Evolutionary conservation across 2,329 filamentous ascomycete genomes (phyloP).

Genomic region (Colletotrichum sansevieriae): DNA sequence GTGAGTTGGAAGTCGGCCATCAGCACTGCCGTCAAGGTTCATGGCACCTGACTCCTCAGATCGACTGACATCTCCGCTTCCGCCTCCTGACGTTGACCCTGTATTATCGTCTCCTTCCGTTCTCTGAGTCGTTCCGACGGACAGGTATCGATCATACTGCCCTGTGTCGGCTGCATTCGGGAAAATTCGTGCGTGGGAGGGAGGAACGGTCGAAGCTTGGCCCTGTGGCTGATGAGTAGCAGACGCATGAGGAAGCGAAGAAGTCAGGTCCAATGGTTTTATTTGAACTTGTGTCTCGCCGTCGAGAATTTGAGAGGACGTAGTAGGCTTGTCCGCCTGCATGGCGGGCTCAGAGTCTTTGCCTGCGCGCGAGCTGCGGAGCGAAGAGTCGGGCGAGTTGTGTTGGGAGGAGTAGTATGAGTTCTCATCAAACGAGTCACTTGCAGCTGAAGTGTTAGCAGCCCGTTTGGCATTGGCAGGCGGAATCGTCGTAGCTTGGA

Average conservation of each 20-base stretch:
- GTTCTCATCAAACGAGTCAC: constrained; percentile 91
- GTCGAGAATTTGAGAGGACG: constrained; percentile 35
- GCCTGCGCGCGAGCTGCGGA: constrained; percentile 62
- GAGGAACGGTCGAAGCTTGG: constrained; percentile 33
- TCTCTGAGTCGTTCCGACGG: constrained; percentile 39
- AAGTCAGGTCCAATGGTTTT: constrained; percentile 24
- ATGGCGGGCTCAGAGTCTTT: constrained; percentile 56
- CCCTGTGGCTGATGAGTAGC: constrained; percentile 43
- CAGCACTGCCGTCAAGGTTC: constrained; percentile 41
- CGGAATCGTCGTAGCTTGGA: constrained; percentile 74
- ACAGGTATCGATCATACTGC: constrained; percentile 31
- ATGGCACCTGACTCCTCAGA: constrained; percentile 55
- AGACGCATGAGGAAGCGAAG: constrained; percentile 32
- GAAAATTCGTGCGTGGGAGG: constrained; percentile 16
- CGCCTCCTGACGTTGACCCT: constrained; percentile 54
- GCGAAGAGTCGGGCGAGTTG: constrained; percentile 75
- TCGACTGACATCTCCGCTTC: constrained; percentile 56
- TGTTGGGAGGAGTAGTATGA: constrained; percentile 97
- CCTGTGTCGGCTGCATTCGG: constrained; percentile 3
- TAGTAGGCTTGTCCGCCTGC: constrained; percentile 40
- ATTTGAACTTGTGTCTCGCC: constrained; percentile 17
- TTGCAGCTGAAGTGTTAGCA: constrained; percentile 71
- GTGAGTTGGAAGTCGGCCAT: constrained; percentile 35
- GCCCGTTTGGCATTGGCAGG: constrained; percentile 66
- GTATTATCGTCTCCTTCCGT: constrained; percentile 27